Conservation (phyloP, 2,329 filamentous ascomycete species). For the Cryphonectria carpinicola region DNA sequence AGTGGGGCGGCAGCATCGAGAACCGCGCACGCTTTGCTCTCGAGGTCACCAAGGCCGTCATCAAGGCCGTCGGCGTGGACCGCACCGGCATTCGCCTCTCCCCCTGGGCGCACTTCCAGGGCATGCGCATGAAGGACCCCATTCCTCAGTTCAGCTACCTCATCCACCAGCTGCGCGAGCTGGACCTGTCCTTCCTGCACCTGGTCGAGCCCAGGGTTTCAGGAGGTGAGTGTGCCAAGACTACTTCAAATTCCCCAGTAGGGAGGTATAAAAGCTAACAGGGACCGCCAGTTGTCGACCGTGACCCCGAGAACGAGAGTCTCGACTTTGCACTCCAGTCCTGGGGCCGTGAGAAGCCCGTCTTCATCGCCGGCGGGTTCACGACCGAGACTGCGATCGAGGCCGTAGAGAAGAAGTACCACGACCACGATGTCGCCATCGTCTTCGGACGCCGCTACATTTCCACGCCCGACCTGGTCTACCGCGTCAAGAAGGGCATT, state of each 20-base stretch:
- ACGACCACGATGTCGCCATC: constrained; percentile 29
- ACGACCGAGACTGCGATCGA: constrained; percentile 33
- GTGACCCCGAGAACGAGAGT: constrained; percentile 21
- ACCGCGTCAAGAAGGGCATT: constrained; percentile 36
- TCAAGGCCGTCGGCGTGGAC: constrained; percentile 52
- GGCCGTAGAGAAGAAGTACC: constrained; percentile 28
- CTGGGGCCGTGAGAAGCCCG: constrained; percentile 39
- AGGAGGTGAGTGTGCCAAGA: constrained; percentile 36
- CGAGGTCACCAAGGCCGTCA: constrained; percentile 50
- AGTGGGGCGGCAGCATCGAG: constrained; percentile 58
- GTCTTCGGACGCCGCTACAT: constrained; percentile 42
- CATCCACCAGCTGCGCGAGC: constrained; percentile 51
- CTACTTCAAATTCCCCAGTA: constrained; percentile 36
- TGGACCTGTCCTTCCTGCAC: constrained; percentile 62
- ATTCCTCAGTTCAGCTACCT: constrained; percentile 62
- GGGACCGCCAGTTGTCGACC: constrained; percentile 5
- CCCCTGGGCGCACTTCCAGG: constrained; percentile 61
- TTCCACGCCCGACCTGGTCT: constrained; percentile 42
- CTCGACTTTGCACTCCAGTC: constrained; percentile 36
- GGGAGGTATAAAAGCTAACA: not conserved
- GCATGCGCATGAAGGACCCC: constrained; percentile 63
- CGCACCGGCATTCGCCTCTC: constrained; percentile 58
- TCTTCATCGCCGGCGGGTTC: constrained; percentile 40
- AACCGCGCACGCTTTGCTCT: constrained; percentile 56
- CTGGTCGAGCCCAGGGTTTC: constrained; percentile 59